phyloP scores from a whole-genome alignment of 495 filamentous ascomycete species.

The Penicillium goetzii region DNA sequence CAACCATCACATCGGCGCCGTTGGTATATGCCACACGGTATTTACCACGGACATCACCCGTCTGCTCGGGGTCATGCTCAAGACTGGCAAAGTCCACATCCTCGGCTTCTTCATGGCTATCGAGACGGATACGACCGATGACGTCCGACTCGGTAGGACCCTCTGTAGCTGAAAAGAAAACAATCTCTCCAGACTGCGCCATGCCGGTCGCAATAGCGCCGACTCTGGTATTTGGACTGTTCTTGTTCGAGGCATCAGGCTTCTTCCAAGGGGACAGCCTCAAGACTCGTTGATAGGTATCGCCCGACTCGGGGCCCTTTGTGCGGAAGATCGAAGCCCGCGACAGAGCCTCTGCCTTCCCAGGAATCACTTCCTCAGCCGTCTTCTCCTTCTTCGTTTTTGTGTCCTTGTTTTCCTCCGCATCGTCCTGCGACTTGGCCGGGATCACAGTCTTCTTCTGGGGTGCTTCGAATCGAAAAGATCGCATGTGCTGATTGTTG shows the following conservation, averaged over 20 bases:
- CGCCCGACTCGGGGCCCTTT: slow-evolving; percentile 49
- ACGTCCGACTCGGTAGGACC: slow-evolving; percentile 60
- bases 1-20: slow-evolving; percentile 67
- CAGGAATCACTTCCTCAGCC: slow-evolving; percentile 29
- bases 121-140: slow-evolving; percentile 66
- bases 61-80: slow-evolving; percentile 31
- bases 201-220: slow-evolving; percentile 77
- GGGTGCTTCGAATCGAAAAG: slow-evolving; percentile 67
- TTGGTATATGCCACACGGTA: slow-evolving; percentile 82
- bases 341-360: slow-evolving; percentile 58
- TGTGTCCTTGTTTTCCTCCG: slow-evolving; percentile 30
- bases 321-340: slow-evolving; percentile 67
- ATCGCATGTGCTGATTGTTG: slow-evolving; percentile 84
- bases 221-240: slow-evolving; percentile 49
- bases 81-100: slow-evolving; percentile 76
- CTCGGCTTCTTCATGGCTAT: slow-evolving; percentile 68
- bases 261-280: slow-evolving; percentile 66
- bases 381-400: slow-evolving; percentile 26
- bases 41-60: slow-evolving; percentile 43
- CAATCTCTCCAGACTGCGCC: slow-evolving; percentile 73
- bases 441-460: slow-evolving; percentile 24
- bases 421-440: slow-evolving; percentile 8
- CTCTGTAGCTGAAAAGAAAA: slow-evolving; percentile 71
- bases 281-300: slow-evolving; percentile 78
- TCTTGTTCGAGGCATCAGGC: slow-evolving; percentile 31